Base-by-base conservation (phyloP, 148 eudicot genomes). In the Rhododendron molle region DNA sequence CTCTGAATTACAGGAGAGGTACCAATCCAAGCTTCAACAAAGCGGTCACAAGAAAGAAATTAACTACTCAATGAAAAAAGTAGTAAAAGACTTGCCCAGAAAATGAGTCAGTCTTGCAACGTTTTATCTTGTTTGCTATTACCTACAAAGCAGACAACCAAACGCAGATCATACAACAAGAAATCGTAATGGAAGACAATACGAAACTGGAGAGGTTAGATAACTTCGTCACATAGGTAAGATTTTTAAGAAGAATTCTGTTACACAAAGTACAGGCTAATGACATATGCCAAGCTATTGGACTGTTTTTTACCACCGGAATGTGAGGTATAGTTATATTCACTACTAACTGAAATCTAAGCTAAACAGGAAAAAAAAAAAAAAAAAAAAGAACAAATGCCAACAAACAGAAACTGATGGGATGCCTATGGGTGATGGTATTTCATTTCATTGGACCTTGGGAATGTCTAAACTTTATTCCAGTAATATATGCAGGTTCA, bases 51-150 rank as follows among this genome's bases (percentile, higher is more conserved):
- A 67, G 40, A 46, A 38, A 82, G 21, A 81, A 47, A 47, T 32
- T 7, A 74, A 38, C 43, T 8, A 1, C 15, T 47, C 28, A 34
- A 32, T 43, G 44, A 60, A 6, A 62, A 26, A n/a, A 80, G 23
- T 74, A 52, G 83, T 62, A 38, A 2, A 78, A 86, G 81, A 91
- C 90, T 60, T 85, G 93, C 99, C 98, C 95, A 13, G 94, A 54
- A 86, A 90, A 93, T 58, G 98, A 92, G 88, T 97, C 99, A 67
- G 99, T 94, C 92, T 97, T 97, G 95, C 99, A 97, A 79, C 98
- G 99, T 87, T 94, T 95, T 85, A 97, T 93, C 89, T 97, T 97
- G 91, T 93, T 97, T 82, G 91, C 93, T 81, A 97, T 94, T 83
- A 87, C 95, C 99, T 97, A 91, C 85, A 90, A 83, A 87, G 83